These are phyloP conservation scores for Coemansia sp. DNA, from an alignment of 192 early-diverging fungal genomes.

Conservation along the genomic window DNA sequence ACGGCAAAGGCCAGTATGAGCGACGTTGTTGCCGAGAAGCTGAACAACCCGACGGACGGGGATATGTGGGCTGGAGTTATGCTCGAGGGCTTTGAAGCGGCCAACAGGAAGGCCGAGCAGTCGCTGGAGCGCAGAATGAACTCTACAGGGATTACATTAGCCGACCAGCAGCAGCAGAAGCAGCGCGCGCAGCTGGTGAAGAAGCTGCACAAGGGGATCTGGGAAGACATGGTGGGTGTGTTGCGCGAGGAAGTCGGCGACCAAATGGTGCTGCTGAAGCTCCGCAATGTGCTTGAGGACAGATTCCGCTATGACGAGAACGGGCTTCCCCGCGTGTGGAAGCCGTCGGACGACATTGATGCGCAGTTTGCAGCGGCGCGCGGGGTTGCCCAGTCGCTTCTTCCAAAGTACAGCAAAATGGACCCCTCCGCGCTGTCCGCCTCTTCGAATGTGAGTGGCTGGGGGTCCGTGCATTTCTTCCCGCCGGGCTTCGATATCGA, in stretches of 20 bases:
- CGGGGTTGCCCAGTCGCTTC: conserved; percentile 65
- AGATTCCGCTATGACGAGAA: conserved; percentile 93
- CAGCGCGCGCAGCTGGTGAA: conserved; percentile 56
- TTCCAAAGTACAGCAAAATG: conserved; percentile 75
- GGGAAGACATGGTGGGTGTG: conserved; percentile 72
- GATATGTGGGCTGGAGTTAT: conserved; percentile 78
- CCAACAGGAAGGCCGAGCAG: conserved; percentile 60
- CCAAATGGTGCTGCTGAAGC: conserved; percentile 77
- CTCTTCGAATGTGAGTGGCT: not conserved
- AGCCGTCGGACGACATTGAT: conserved; percentile 94
- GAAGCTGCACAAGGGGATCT: conserved; percentile 64
- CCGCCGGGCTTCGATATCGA: conserved; percentile 62
- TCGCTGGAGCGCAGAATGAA: conserved; percentile 27
- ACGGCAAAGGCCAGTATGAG: conserved; percentile 57
- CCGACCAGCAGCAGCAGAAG: conserved; percentile 45
- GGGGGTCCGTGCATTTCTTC: conserved; percentile 23
- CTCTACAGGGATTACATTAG: conserved; percentile 27
- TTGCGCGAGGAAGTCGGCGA: conserved; percentile 84
- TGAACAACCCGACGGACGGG: conserved; percentile 66
- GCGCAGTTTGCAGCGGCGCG: conserved; percentile 75
- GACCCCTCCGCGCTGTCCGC: conserved; percentile 45
- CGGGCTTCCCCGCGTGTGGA: conserved; percentile 95
- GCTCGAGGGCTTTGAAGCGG: conserved; percentile 53
- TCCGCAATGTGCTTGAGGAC: conserved; percentile 83
- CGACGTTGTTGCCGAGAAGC: conserved; percentile 69